Percentiles rank a stretch among this genome's conserved stretches.
Conservation (phyloP, 345 rosid species). For the Sisymbrium altissimum region DNA sequence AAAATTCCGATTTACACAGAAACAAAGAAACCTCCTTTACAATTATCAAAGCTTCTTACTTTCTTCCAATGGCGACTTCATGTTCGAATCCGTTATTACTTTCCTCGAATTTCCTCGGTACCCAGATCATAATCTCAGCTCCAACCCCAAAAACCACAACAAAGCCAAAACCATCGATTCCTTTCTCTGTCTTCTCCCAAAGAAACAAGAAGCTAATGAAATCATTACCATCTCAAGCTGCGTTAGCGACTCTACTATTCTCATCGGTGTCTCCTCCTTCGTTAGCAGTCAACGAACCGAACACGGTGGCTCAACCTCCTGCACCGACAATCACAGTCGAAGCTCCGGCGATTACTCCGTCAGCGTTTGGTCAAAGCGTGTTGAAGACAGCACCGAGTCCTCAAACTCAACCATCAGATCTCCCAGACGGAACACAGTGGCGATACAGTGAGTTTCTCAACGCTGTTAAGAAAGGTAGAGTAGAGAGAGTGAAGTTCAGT, state of each 20-base stretch:
- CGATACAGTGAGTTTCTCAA: slow-evolving; percentile 78
- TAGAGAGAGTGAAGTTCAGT: slow-evolving; percentile 73
- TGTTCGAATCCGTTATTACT: slow-evolving; percentile 33
- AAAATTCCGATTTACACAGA: not conserved
- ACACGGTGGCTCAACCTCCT: not conserved
- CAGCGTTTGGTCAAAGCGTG: slow-evolving; percentile 46
- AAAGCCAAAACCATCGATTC: not conserved
- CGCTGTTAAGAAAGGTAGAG: slow-evolving; percentile 72
- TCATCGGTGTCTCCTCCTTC: slow-evolving; percentile 52
- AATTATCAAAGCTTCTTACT: not conserved
- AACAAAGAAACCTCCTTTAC: not conserved
- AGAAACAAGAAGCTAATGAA: slow-evolving; percentile 27
- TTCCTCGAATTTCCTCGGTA: slow-evolving; percentile 43
- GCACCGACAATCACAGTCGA: slow-evolving; percentile 28
- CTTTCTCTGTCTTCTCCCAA: slow-evolving; percentile 17
- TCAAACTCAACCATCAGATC: slow-evolving; percentile 46
- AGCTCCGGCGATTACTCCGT: slow-evolving; percentile 44
- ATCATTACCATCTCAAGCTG: slow-evolving; percentile 40
- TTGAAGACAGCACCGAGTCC: slow-evolving; percentile 57
- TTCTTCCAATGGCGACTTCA: slow-evolving; percentile 37
- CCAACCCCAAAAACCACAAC: slow-evolving; percentile 51
- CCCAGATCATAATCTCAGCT: slow-evolving; percentile 39
- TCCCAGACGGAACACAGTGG: slow-evolving; percentile 74
- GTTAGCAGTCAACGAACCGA: slow-evolving; percentile 42
- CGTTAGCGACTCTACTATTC: slow-evolving; percentile 49